Base-by-base conservation (phyloP, 345 rosid species). In the Gynandropsis gynandra region DNA sequence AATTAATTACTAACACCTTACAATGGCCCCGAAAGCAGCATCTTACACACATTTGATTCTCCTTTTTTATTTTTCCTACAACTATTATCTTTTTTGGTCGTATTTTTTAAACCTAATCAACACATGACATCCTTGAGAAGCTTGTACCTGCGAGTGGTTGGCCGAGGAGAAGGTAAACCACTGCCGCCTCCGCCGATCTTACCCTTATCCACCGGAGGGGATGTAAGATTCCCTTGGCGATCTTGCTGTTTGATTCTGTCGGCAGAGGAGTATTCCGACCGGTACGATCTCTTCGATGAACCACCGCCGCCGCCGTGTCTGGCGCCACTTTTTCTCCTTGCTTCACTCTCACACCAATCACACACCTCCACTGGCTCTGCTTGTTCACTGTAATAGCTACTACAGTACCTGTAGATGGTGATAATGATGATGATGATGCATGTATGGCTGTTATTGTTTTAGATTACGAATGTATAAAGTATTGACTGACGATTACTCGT, bases 111-210 rank as follows among this genome's bases (percentile, higher is more conserved):
- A 24, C 29, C 29, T 24, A 24, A 24, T 50, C 72, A 90, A 64
- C 95, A 87, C 96, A 90, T 84, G 49, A 90, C 98, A 66, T 90
- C 98, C 80, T 90, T 90, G 66, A 90, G 98, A 58, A 90, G 96
- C 96, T 90, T 90, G 82, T 90, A 90, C 93, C 96, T 84, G 54
- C 98, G 85, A 12, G 98, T 80, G 1, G 92, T 65, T 0, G 90
- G 52, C 64, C 87, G 61, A 1, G 96, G 95, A 47, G 96, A 87
- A 16, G 95, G 93, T 10, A 65, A 66, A 0, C 90, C 75, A 12
- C 66, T 54, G 14, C 60, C 63, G 60, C 58, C 20, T 14, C 48
- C 47, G 54, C 54, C 38, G 50, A 41, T 68, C 68, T 69, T 89
- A 42, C 78, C 78, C 65, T 80, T 83, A 20, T 72, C 83, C 32